Conservation (phyloP, 2,329 filamentous ascomycete genomes). For the Penicillium sp. region DNA sequence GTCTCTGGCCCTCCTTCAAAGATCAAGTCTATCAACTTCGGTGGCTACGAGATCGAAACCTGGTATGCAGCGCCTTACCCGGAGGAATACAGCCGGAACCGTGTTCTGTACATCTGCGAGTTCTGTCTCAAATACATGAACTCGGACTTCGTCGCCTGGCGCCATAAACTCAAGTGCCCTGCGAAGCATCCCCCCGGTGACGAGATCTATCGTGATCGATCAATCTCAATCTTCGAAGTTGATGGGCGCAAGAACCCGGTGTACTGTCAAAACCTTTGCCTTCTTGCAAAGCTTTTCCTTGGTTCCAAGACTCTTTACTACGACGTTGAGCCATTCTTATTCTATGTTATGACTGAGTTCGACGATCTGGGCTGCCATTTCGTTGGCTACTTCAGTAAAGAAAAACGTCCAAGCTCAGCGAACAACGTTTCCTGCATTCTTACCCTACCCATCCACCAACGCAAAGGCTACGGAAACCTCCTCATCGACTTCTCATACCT, state of each 20-base stretch:
- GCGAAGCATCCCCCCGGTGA: conserved; percentile 96
- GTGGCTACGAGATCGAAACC: conserved; percentile 95
- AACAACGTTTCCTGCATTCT: conserved; percentile 99
- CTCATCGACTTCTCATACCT: conserved; percentile 98
- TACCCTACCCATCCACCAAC: conserved; percentile 91
- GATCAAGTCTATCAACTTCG: conserved; percentile 98
- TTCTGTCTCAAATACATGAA: conserved; percentile 99
- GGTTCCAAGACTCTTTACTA: conserved; percentile 99
- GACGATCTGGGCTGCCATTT: conserved; percentile 90
- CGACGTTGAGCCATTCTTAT: conserved; percentile 97
- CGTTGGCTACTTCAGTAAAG: conserved; percentile 99
- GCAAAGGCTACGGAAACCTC: conserved; percentile 94
- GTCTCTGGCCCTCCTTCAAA: conserved; percentile 84
- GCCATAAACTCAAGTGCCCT: conserved; percentile 94
- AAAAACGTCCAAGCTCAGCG: conserved; percentile 88
- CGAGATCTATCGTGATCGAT: conserved; percentile 94
- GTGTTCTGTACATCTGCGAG: conserved; percentile 97
- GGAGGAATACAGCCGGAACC: conserved; percentile 95
- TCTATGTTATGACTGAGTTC: conserved; percentile 94
- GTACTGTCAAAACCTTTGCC: conserved; percentile 93
- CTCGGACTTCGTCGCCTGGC: conserved; percentile 96
- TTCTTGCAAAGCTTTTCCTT: conserved; percentile 93
- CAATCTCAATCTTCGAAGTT: conserved; percentile 95
- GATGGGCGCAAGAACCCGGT: conserved; percentile 91
- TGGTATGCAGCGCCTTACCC: conserved; percentile 99